Conservation (phyloP, 2,329 filamentous ascomycete species). For the Apiospora hydei region DNA sequence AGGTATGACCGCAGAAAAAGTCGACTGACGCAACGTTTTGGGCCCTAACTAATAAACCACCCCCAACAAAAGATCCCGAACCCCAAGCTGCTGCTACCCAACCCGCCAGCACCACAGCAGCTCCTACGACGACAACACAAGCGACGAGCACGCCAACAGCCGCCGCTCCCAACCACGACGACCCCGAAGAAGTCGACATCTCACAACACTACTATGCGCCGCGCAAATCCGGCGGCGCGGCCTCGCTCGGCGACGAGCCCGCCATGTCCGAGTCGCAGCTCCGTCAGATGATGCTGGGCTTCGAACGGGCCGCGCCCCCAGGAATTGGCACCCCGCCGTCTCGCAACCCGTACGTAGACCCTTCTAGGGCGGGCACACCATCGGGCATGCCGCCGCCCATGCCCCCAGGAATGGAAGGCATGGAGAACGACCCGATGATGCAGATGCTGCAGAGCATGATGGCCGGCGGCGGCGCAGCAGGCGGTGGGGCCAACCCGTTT, state of each 20-base stretch:
- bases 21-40: slow-evolving; percentile 2
- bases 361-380: slow-evolving; percentile 30
- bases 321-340: slow-evolving; percentile 30
- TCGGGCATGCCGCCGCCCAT: slow-evolving; percentile 35
- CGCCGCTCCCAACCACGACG: slow-evolving; percentile 52
- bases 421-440: slow-evolving; percentile 70
- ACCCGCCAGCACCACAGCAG: slow-evolving; percentile 43
- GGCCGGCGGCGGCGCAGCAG: slow-evolving; percentile 47
- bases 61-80: slow-evolving; percentile 20
- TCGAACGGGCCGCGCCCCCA: slow-evolving; percentile 49
- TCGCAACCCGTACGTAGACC: slow-evolving; percentile 34
- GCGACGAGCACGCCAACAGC: slow-evolving; percentile 37
- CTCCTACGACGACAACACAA: slow-evolving; percentile 38
- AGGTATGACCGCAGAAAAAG: too few relatives aligned
- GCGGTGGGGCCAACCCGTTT: slow-evolving; percentile 45
- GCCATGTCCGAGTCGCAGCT: slow-evolving; percentile 65
- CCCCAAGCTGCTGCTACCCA: slow-evolving; percentile 23
- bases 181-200: slow-evolving; percentile 81
- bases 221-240: slow-evolving; percentile 47
- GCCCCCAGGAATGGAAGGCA: slow-evolving; percentile 43
- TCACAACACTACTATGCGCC: slow-evolving; percentile 76
- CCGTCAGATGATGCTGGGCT: slow-evolving; percentile 69
- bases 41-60: slow-evolving; percentile 21
- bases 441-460: slow-evolving; percentile 80
- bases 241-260: slow-evolving; percentile 45